Base-by-base conservation (phyloP, 176 grass and related monocot genomes). In the Bromus sterilis region DNA sequence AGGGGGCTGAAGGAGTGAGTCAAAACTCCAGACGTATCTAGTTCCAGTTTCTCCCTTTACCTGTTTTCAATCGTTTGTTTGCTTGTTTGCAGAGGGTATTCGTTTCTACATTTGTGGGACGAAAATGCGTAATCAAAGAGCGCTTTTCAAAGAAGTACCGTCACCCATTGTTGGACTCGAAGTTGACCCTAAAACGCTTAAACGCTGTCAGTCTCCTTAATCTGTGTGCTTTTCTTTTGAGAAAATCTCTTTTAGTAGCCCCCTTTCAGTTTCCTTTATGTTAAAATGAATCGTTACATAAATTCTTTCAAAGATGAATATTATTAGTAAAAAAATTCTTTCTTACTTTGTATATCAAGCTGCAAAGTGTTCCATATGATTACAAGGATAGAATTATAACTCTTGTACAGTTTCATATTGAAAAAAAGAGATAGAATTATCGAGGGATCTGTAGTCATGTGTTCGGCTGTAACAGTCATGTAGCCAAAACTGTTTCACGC, bases 1-100 rank as follows among this genome's bases (percentile, higher is more conserved):
- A 98, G 84, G 95, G 95, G 53, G 92, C 95, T 61, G 89, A 98
- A 91, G 92, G 88, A 86, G 95, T 95, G 81, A 80, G 90, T 91
- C 53, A 53, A 40, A 20, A 39, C 6, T 91, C 59, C 3, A 39
- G 26, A 21, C 1, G 1, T 87, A 36, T 16, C 21, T 59, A 25
- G 15, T 55, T 74, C 34, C 4, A 56, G 0, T 65, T 61, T 88
- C 7, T 85, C 23, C 58, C 30, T 78, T 75, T 80, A 26, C 43
- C 74, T 62, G 44, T 82, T 75, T 61, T 87, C 33, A 80, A 71
- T 78, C 57, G 28, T 60, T 88, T 71, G 34, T 89, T 87, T 86
- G 14, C 33, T 58, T 80, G 46, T 67, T 41, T 82, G 80, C 92
- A 97, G 94, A 94, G 90, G 51, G 84, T 97, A 66, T 94, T 92